Evolutionary conservation across 2,329 filamentous ascomycete species (phyloP).

Genomic region (Bipolaris oryzae): DNA sequence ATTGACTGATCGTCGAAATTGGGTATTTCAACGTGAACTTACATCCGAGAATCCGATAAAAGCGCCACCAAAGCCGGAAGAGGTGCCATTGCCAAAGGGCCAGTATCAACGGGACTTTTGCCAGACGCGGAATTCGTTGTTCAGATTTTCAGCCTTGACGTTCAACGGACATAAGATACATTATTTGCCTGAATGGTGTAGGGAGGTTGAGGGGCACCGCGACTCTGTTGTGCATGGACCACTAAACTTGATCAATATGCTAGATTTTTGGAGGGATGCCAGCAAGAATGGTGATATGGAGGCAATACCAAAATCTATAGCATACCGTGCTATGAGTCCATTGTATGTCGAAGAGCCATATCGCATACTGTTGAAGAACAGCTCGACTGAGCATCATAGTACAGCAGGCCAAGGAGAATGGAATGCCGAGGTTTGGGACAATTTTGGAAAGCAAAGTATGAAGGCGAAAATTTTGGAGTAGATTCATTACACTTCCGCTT

Average conservation of each 20-base stretch:
- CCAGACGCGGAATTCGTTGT: constrained; percentile 75
- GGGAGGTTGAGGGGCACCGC: constrained; percentile 73
- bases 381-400: background rate
- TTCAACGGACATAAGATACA: constrained; percentile 96
- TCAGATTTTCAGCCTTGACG: constrained; percentile 88
- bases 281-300: constrained; percentile 18
- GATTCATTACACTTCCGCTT: background rate
- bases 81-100: constrained; percentile 28
- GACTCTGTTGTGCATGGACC: constrained; percentile 86
- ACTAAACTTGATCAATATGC: constrained; percentile 65
- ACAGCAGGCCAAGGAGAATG: constrained; percentile 11
- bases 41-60: constrained; percentile 47
- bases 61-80: constrained; percentile 22
- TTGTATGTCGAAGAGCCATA: constrained; percentile 43
- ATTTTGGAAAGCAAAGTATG: constrained; percentile 41
- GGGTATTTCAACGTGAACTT: constrained; percentile 54
- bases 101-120: constrained; percentile 58
- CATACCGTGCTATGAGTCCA: constrained; percentile 42
- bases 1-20: constrained; percentile 45
- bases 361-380: constrained; percentile 30
- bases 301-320: constrained; percentile 33
- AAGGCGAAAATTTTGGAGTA: constrained; percentile 38
- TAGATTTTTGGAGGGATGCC: constrained; percentile 44
- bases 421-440: constrained; percentile 42
- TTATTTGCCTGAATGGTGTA: constrained; percentile 74